Percentiles rank a stretch among this genome's conserved stretches.
Evolutionary conservation across 805 yeast genomes (phyloP).

Genomic region (Cyberlindnera mississippiensis): DNA sequence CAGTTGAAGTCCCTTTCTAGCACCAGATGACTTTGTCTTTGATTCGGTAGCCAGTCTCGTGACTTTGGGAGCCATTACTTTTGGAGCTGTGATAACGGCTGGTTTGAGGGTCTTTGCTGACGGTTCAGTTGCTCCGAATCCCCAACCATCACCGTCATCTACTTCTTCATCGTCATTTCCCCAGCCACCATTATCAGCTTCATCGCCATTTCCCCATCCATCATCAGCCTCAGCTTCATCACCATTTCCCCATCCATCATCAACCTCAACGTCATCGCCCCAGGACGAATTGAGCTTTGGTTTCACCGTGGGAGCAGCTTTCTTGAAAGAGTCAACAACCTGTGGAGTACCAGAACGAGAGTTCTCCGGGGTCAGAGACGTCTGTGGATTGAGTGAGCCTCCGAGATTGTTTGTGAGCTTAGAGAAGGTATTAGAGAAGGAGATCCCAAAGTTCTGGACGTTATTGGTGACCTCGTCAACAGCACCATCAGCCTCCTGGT

Average conservation of each 20-base stretch:
- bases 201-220: too few relatives aligned
- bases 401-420: constrained; percentile 23
- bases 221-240: too few relatives aligned
- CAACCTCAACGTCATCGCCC: too few relatives aligned
- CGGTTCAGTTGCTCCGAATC: constrained; percentile 2
- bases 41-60: constrained; percentile 20
- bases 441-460: constrained; percentile 25
- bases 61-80: constrained; percentile 20
- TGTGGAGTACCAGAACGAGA: constrained; percentile 22
- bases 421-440: constrained; percentile 20
- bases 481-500: constrained; percentile 21
- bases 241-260: too few relatives aligned
- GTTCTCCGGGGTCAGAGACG: constrained; percentile 5
- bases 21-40: constrained; percentile 3
- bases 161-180: too few relatives aligned
- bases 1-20: constrained; percentile 25
- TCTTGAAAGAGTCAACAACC: constrained; percentile 15
- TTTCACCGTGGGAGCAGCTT: too few relatives aligned
- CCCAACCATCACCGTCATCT: constrained; percentile 22
- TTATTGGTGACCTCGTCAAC: constrained; percentile 24
- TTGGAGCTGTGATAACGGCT: background rate
- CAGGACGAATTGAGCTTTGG: too few relatives aligned
- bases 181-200: too few relatives aligned
- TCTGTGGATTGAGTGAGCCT: constrained; percentile 20
- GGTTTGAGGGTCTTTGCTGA: background rate